Conservation (phyloP, 2,329 filamentous ascomycete genomes). For the Xylaria sp. region DNA sequence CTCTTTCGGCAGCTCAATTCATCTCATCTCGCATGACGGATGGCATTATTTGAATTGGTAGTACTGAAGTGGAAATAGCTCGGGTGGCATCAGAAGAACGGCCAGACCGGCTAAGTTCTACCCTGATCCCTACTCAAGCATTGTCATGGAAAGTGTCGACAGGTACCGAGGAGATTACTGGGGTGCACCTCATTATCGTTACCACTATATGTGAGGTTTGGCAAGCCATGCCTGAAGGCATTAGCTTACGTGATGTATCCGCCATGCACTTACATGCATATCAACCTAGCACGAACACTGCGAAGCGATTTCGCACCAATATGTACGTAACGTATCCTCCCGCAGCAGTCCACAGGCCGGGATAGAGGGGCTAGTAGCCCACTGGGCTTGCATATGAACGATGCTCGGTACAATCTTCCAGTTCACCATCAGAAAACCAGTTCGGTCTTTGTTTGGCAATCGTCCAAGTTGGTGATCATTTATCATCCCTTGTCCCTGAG, state of each 20-base stretch:
- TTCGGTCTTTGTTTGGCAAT: not conserved
- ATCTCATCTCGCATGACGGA: not conserved
- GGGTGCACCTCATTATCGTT: constrained; percentile 13
- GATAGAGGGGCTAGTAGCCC: not conserved
- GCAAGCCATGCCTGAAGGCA: constrained; percentile 8
- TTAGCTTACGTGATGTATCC: constrained; percentile 26
- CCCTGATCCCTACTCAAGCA: constrained; percentile 28
- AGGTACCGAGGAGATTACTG: constrained; percentile 15
- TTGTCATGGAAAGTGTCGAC: constrained; percentile 14
- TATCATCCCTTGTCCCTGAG: constrained; percentile 59
- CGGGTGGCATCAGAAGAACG: constrained; percentile 5
- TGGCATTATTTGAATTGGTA: not conserved
- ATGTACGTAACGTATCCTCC: constrained; percentile 33
- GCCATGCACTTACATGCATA: constrained; percentile 24
- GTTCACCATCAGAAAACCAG: not conserved
- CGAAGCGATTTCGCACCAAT: constrained; percentile 7
- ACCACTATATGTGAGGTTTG: constrained; percentile 10
- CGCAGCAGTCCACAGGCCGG: not conserved
- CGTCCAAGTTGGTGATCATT: constrained; percentile 11
- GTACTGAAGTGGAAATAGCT: not conserved
- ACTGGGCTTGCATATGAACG: constrained; percentile 13
- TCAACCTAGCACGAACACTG: constrained; percentile 1
- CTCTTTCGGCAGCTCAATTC: not conserved
- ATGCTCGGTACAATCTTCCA: constrained; percentile 4
- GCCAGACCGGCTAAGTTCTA: constrained; percentile 15